phyloP scores from a whole-genome alignment of 2,329 filamentous ascomycete species.

The Amauroascus niger region DNA sequence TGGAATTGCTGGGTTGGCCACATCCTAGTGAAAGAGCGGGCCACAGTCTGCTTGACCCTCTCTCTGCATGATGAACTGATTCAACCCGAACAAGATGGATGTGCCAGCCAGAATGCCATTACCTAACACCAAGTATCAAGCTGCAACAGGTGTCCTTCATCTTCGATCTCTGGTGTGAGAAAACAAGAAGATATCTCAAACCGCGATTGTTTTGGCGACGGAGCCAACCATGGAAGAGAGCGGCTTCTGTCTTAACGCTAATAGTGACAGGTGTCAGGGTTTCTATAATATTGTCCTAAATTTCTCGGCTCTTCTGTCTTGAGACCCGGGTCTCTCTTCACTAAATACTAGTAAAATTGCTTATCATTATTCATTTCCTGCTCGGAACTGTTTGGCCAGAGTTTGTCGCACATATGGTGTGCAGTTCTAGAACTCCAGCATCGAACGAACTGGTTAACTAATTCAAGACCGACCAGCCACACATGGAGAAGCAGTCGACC shows the following conservation, averaged over 20 bases:
- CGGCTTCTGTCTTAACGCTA: neutral
- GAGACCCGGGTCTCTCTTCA: neutral
- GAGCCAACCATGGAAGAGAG: neutral
- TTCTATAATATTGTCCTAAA: neutral
- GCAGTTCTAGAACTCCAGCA: constrained; percentile 1
- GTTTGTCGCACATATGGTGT: neutral
- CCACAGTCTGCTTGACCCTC: neutral
- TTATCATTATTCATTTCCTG: neutral
- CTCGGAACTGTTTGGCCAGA: neutral
- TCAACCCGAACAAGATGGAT: neutral
- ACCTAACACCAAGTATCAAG: constrained; percentile 6
- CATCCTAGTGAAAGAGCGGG: no score
- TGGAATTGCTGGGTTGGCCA: no score
- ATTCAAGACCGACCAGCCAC: neutral
- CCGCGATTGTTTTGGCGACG: constrained; percentile 2
- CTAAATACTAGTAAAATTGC: neutral
- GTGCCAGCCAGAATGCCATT: neutral
- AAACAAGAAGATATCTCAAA: constrained; percentile 6
- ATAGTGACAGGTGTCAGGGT: constrained; percentile 6
- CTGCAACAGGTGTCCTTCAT: constrained; percentile 4
- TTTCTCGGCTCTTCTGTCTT: neutral
- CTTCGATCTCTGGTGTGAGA: neutral
- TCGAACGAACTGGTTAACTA: neutral
- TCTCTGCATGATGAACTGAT: neutral
- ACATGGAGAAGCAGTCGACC: neutral